Evolutionary conservation across 345 rosid species (phyloP), one percentile per base, ranked within the genome.

Genomic region (Lepidium africanum): DNA sequence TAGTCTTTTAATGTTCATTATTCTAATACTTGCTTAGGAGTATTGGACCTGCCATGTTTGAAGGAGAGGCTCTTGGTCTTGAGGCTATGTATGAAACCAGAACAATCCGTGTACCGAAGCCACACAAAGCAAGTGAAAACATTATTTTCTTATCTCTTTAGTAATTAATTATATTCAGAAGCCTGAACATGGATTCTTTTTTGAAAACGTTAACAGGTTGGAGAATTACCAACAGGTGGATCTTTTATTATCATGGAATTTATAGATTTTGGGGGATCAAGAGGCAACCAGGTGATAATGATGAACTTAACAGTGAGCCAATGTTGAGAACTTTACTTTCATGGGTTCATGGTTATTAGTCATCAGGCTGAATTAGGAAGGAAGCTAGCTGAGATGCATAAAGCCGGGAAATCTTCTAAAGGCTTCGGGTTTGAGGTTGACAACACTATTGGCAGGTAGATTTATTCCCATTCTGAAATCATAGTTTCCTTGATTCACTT

Each of bases 361-460:
- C 62, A n/a, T 60, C 76, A 93, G 98, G 70, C 87, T 66, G 86
- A 68, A 13, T 73, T 93, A 60, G 97, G 98, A 50, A 87, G 81
- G 86, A 85, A 87, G 78, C 90, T 90, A 49, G 98, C 89, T 68
- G 94, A 88, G 81, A 93, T 90, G 98, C 98, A 90, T 81, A 87
- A 81, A 79, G 92, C 89, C 10, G 92, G 92, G 37, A 90, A 82
- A 76, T 84, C 97, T 7, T 76, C 75, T 2, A 88, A 87, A 59
- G 97, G 98, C 52, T 93, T 87, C 50, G 97, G 98, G 17, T 93
- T 93, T 70, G 86, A 87, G 46, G 94, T 90, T 35, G 86, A 90
- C 42, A 93, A 93, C 80, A 93, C 97, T 45, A 80, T 93, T 79
- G 98, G 98, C 73, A 93, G 98, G 98, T 90, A 52, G 6, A 43